Conservation (phyloP, 495 filamentous ascomycete species). For the Jackrogersella minutella region DNA sequence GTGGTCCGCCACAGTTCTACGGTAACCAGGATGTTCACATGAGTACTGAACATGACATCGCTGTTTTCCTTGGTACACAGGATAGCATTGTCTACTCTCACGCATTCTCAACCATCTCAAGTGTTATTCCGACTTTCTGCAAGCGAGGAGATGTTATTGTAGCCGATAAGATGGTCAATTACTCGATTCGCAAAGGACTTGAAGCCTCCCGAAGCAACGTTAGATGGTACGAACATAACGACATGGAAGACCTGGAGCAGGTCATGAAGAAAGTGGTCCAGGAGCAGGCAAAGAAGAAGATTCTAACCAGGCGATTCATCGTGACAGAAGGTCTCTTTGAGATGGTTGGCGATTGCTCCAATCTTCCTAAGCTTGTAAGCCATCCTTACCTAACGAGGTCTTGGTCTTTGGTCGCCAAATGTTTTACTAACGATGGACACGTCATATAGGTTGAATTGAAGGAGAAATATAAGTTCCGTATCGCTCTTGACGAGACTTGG, state of each 20-base stretch:
- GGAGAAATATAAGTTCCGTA: constrained; percentile 93
- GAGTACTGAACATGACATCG: constrained; percentile 94
- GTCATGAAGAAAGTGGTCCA: constrained; percentile 85
- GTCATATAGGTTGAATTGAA: constrained; percentile 79
- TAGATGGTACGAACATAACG: constrained; percentile 94
- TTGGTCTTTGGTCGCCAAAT: too few species aligned
- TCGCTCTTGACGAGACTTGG: constrained; percentile 97
- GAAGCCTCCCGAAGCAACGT: constrained; percentile 92
- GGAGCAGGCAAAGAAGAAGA: constrained; percentile 83
- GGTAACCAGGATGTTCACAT: constrained; percentile 98
- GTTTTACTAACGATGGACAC: constrained; percentile 22
- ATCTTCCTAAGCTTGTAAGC: constrained; percentile 84
- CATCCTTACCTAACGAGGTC: background rate
- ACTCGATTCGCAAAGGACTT: constrained; percentile 90
- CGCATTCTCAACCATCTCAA: constrained; percentile 91
- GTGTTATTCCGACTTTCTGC: constrained; percentile 93
- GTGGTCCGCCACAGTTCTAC: constrained; percentile 96
- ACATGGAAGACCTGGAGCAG: constrained; percentile 90
- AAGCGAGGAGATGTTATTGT: constrained; percentile 98
- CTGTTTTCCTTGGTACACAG: constrained; percentile 82
- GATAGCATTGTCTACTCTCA: constrained; percentile 95
- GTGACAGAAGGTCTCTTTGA: constrained; percentile 97
- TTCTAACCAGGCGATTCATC: constrained; percentile 91
- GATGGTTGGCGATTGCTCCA: constrained; percentile 82
- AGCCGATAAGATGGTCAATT: constrained; percentile 94